Percentiles rank a stretch among this genome's conserved stretches.
Evolutionary conservation across 305 asterid genomes (phyloP).

Genomic region (Euphrasia arctica): DNA sequence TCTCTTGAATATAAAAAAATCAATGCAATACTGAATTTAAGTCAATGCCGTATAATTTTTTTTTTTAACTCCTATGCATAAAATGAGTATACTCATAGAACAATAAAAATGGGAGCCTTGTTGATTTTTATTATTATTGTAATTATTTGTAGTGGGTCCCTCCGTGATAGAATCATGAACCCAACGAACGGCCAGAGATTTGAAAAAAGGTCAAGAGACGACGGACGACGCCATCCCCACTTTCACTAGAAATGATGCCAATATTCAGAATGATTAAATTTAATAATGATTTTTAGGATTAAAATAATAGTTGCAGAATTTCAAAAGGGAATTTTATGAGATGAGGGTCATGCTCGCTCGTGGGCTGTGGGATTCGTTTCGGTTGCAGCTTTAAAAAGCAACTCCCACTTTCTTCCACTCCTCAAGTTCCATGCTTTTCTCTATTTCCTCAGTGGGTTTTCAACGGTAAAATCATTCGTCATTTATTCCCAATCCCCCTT

Average conservation of each 20-base stretch:
- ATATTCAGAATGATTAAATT: conserved; percentile 10
- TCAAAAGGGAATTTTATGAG: conserved; percentile 18
- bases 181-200: conserved; percentile 3
- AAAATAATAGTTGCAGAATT: conserved; percentile 13
- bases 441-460: conserved; percentile 27
- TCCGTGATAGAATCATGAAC: conserved; percentile 17
- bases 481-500: conserved; percentile 17
- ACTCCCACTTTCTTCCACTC: conserved; percentile 33
- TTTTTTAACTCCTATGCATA: too few relatives aligned
- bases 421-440: conserved; percentile 30
- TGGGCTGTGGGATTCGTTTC: conserved; percentile 14
- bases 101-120: background rate
- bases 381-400: conserved; percentile 28
- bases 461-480: conserved; percentile 14
- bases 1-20: too few relatives aligned
- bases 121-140: background rate
- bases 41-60: too few relatives aligned
- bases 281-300: too few relatives aligned
- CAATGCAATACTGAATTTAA: too few relatives aligned
- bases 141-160: too few relatives aligned
- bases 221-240: conserved; percentile 22
- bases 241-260: conserved; percentile 30
- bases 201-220: background rate
- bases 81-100: too few relatives aligned
- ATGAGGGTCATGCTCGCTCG: conserved; percentile 15